phyloP scores from a whole-genome alignment of 768 basidiomycete genomes.

The Neoboletus subvelutipes region DNA sequence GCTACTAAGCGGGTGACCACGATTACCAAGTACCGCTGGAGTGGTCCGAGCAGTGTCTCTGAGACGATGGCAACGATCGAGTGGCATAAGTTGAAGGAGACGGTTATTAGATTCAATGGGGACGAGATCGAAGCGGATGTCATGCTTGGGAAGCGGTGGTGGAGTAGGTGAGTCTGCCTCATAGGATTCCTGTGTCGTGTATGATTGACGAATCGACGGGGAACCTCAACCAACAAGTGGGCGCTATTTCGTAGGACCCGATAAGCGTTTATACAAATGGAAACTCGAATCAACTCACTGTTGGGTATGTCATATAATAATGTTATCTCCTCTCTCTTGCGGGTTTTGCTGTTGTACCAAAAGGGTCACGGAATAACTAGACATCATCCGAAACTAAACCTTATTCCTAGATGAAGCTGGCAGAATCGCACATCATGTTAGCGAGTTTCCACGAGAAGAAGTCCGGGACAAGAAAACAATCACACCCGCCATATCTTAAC shows the following conservation, averaged over 20 bases:
- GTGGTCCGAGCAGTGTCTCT: slow-evolving; percentile 15
- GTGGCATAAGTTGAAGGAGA: slow-evolving; percentile 30
- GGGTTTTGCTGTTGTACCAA: not conserved
- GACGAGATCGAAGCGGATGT: slow-evolving; percentile 25
- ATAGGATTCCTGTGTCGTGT: not conserved
- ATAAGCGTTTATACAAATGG: slow-evolving; percentile 37
- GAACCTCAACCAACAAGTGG: slow-evolving; percentile 23
- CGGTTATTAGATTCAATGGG: slow-evolving; percentile 33
- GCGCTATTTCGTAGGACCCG: slow-evolving; percentile 34
- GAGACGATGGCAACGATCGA: slow-evolving; percentile 37
- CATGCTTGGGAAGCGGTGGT: slow-evolving; percentile 24
- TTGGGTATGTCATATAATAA: slow-evolving; percentile 24
- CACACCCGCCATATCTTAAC: slow-evolving; percentile 28
- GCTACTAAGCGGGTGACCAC: slow-evolving; percentile 20
- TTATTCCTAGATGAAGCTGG: slow-evolving; percentile 22
- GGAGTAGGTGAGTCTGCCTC: slow-evolving; percentile 21
- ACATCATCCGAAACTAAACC: not conserved
- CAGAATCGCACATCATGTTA: slow-evolving; percentile 9
- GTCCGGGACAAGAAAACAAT: slow-evolving; percentile 19
- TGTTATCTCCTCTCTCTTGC: not conserved
- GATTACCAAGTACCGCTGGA: slow-evolving; percentile 26
- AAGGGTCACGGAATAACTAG: not conserved
- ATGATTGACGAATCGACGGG: not conserved
- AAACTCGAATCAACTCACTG: slow-evolving; percentile 28
- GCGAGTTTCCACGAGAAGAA: slow-evolving; percentile 29